These are phyloP conservation scores for Harringtonia lauricola DNA, from an alignment of 2,329 filamentous ascomycete species.

Conservation along the genomic window DNA sequence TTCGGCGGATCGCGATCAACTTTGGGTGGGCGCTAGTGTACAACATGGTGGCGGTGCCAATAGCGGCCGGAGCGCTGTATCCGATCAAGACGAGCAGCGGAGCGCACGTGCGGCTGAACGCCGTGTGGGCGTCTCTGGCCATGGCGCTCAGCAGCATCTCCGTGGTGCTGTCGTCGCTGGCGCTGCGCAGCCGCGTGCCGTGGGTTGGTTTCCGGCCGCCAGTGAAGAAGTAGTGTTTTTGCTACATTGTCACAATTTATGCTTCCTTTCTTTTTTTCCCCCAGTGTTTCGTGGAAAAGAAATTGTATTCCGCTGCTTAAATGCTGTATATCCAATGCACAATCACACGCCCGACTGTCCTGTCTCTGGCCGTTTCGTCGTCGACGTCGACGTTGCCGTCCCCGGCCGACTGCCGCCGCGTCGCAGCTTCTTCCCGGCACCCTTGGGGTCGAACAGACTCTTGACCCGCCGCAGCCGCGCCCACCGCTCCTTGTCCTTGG, in stretches of 20 bases:
- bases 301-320: no score
- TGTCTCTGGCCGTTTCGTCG: neutral
- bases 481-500: conserved; percentile 64
- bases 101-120: conserved; percentile 54
- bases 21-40: conserved; percentile 80
- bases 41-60: conserved; percentile 65
- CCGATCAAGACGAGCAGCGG: conserved; percentile 33
- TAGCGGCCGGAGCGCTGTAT: conserved; percentile 73
- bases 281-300: no score
- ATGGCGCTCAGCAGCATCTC: conserved; percentile 91
- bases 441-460: conserved; percentile 59
- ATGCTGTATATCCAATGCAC: no score
- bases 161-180: conserved; percentile 72
- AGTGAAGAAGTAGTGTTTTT: neutral
- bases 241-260: no score
- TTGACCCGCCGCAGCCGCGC: conserved; percentile 60
- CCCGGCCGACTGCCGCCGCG: conserved; percentile 9
- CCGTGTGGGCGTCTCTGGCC: conserved; percentile 78
- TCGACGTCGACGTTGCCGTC: conserved; percentile 5
- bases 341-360: neutral
- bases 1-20: conserved; percentile 71
- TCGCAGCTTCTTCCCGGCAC: conserved; percentile 34
- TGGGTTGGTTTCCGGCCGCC: conserved; percentile 31
- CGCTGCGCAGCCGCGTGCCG: conserved; percentile 44
- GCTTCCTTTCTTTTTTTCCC: no score